Evolutionary conservation across 75 land plant genomes (phyloP).

Genomic region (Pinus tabuliformis): DNA sequence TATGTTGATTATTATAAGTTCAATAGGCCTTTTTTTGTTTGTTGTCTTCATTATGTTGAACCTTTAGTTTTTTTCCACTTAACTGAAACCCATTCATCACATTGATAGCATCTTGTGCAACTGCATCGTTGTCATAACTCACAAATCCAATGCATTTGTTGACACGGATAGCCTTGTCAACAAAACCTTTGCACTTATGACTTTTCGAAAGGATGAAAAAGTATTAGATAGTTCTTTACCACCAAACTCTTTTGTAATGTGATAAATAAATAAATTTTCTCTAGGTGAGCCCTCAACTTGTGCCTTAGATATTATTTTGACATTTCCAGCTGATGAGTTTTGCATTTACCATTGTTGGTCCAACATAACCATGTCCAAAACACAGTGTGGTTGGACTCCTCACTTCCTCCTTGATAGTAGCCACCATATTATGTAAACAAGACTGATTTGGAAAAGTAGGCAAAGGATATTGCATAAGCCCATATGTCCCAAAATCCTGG

Average conservation of each 20-base stretch:
- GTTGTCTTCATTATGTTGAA: conserved; percentile 90
- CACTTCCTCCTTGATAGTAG: conserved; percentile 49
- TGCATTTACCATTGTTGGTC: conserved; percentile 22
- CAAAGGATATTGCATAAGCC: conserved; percentile 58
- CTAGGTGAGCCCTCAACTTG: conserved; percentile 97
- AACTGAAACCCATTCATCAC: conserved; percentile 88
- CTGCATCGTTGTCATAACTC: conserved; percentile 77
- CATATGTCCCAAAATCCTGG: conserved; percentile 74
- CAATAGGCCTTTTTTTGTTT: conserved; percentile 78
- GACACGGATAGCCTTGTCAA: conserved; percentile 86
- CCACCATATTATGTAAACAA: conserved; percentile 36
- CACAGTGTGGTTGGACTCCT: conserved; percentile 36
- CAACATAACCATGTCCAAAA: conserved; percentile 32
- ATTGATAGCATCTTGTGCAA: conserved; percentile 82
- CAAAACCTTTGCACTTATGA: conserved; percentile 93
- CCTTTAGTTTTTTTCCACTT: conserved; percentile 90
- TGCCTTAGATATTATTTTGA: conserved; percentile 42
- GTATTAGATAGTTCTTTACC: conserved; percentile 82
- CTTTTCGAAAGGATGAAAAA: conserved; percentile 79
- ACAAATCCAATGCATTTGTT: conserved; percentile 99
- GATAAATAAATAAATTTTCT: conserved; percentile 95
- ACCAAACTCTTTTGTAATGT: conserved; percentile 94
- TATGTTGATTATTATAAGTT: background rate
- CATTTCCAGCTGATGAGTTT: conserved; percentile 33
- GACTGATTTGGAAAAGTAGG: conserved; percentile 57